A percentile compares a stretch with the other conserved stretches of the same genome.
These are phyloP conservation scores for Sophora flavescens DNA, from an alignment of 306 rosid genomes.

Conservation along the genomic window DNA sequence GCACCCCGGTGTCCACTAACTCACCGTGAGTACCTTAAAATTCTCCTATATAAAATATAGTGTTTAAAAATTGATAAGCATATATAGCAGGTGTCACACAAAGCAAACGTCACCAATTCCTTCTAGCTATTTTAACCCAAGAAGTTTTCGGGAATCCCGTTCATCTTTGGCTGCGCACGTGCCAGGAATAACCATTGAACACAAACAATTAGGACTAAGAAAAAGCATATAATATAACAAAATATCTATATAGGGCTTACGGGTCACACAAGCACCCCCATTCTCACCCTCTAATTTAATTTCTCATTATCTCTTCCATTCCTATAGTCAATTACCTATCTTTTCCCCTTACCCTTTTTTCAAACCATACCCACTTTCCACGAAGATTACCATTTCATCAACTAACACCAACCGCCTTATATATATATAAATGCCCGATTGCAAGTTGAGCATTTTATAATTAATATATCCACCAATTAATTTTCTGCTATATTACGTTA, in stretches of 20 bases:
- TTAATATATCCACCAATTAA: not conserved
- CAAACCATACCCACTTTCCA: constrained; percentile 48
- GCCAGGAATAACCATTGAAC: constrained; percentile 47
- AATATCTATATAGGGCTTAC: constrained; percentile 29
- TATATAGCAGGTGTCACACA: too few relatives aligned
- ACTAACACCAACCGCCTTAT: constrained; percentile 30
- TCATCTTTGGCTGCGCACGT: constrained; percentile 66
- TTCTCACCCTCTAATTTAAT: constrained; percentile 7
- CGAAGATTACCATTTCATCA: constrained; percentile 51
- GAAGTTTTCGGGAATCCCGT: constrained; percentile 12
- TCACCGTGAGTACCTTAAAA: too few relatives aligned
- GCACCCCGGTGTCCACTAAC: too few relatives aligned
- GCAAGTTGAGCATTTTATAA: constrained; percentile 38
- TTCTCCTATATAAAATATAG: too few relatives aligned
- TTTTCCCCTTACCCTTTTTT: constrained; percentile 3
- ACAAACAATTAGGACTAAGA: not conserved
- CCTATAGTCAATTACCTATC: constrained; percentile 28
- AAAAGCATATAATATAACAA: not conserved
- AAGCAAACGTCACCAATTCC: too few relatives aligned
- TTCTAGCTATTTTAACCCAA: too few relatives aligned
- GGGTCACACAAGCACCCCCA: constrained; percentile 46
- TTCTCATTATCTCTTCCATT: constrained; percentile 33
- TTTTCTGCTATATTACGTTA: not conserved
- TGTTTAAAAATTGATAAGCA: too few relatives aligned
- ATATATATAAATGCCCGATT: constrained; percentile 20